Evolutionary conservation across 2,329 filamentous ascomycete species (phyloP).

Genomic region (Trichoderma atroviride): DNA sequence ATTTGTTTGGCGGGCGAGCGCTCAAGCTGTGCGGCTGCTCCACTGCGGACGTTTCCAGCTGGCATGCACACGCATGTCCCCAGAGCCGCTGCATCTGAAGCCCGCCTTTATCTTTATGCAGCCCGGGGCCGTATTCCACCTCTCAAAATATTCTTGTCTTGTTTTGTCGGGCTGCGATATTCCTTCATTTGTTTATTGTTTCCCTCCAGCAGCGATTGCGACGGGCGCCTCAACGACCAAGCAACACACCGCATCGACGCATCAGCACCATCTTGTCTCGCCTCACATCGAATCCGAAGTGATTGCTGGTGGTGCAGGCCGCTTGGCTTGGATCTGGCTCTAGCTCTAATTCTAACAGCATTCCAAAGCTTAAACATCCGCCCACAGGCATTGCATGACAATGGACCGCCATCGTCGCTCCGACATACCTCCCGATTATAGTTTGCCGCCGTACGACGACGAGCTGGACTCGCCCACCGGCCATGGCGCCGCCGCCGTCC

Average conservation of each 20-base stretch:
- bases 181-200: background rate
- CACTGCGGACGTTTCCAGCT: slow-evolving; percentile 11
- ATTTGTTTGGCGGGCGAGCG: slow-evolving; percentile 23
- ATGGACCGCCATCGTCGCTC: slow-evolving; percentile 56
- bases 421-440: slow-evolving; percentile 60
- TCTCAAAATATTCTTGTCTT: background rate
- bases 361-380: slow-evolving; percentile 24
- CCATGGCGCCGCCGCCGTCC: slow-evolving; percentile 56
- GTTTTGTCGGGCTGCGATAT: background rate
- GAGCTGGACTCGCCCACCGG: slow-evolving; percentile 53
- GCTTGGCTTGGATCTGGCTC: slow-evolving; percentile 1
- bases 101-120: slow-evolving; percentile 24
- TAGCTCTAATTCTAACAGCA: slow-evolving; percentile 3
- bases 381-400: slow-evolving; percentile 8
- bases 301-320: slow-evolving; percentile 18
- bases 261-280: background rate
- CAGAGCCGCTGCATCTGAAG: slow-evolving; percentile 2
- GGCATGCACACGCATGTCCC: slow-evolving; percentile 14
- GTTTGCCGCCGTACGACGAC: slow-evolving; percentile 55
- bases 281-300: background rate
- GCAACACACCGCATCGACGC: slow-evolving; percentile 5
- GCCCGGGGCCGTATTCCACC: background rate
- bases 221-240: background rate
- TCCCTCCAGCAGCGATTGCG: background rate
- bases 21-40: slow-evolving; percentile 10